phyloP scores from a whole-genome alignment of 2,329 filamentous ascomycete species.

The Akanthomyces muscarius region DNA sequence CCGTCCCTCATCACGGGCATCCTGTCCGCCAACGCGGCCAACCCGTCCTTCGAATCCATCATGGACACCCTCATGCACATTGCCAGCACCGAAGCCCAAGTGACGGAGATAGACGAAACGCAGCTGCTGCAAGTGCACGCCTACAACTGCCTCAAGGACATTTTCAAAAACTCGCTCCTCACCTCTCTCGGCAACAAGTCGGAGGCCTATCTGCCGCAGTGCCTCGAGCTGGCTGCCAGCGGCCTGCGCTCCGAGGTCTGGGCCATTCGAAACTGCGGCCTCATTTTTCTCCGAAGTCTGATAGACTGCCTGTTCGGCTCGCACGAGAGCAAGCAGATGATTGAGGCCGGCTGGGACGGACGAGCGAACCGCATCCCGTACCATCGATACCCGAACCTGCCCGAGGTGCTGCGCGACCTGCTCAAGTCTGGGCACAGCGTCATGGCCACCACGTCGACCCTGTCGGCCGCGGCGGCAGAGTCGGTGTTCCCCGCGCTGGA shows the following conservation, averaged over 20 bases:
- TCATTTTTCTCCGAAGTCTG: conserved; percentile 82
- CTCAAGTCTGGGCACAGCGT: conserved; percentile 50
- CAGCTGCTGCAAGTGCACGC: conserved; percentile 90
- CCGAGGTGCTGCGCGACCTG: conserved; percentile 59
- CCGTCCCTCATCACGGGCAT: conserved; percentile 83
- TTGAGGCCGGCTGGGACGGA: conserved; percentile 61
- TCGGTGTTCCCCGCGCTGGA: conserved; percentile 81
- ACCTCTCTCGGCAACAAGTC: conserved; percentile 67
- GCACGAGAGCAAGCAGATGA: conserved; percentile 62
- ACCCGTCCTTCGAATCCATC: conserved; percentile 60
- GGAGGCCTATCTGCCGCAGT: conserved; percentile 68
- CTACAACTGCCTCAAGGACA: conserved; percentile 87
- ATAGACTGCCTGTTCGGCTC: conserved; percentile 76
- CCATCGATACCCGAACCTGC: conserved; percentile 62
- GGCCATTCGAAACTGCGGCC: conserved; percentile 90
- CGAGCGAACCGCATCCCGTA: conserved; percentile 64
- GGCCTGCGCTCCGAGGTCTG: conserved; percentile 80
- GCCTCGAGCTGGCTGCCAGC: conserved; percentile 73
- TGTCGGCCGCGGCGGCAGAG: conserved; percentile 49
- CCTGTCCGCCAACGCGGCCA: conserved; percentile 59
- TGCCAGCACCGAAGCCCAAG: conserved; percentile 48
- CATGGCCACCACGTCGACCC: conserved; percentile 34
- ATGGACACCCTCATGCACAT: conserved; percentile 61
- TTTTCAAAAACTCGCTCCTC: conserved; percentile 79
- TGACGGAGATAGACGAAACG: conserved; percentile 56